A percentile compares a stretch with the other conserved stretches of the same genome.
Evolutionary conservation across 495 filamentous ascomycete genomes (phyloP).

Genomic region (Cercophora newfieldiana): DNA sequence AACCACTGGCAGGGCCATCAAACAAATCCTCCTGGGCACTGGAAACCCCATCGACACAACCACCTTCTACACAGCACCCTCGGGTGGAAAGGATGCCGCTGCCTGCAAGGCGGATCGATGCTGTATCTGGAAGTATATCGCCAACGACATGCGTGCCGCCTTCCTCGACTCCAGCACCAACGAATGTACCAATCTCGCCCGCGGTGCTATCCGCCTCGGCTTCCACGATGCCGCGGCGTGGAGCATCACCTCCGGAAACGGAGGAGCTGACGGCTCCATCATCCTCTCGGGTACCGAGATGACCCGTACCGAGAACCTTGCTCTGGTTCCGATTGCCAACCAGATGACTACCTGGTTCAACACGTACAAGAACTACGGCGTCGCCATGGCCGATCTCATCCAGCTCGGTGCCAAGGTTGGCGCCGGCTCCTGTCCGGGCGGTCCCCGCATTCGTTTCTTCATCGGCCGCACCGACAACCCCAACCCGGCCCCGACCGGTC

Average conservation of each 20-base stretch:
- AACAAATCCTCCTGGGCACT: constrained; percentile 11
- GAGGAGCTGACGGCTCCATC: constrained; percentile 15
- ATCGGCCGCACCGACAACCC: constrained; percentile 14
- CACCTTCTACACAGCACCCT: constrained; percentile 5
- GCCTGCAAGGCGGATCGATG: constrained; percentile 10
- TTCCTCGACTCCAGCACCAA: neutral
- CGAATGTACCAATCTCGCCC: constrained; percentile 9
- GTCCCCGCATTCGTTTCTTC: constrained; percentile 13
- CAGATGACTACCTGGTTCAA: constrained; percentile 5
- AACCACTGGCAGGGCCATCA: constrained; percentile 11
- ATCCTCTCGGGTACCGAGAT: constrained; percentile 8
- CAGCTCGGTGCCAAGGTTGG: constrained; percentile 11
- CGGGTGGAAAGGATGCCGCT: constrained; percentile 7
- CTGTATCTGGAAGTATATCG: constrained; percentile 17
- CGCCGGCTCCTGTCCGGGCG: constrained; percentile 13
- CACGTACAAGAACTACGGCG: constrained; percentile 11
- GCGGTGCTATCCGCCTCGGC: constrained; percentile 16
- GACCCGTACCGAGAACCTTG: neutral
- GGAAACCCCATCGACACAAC: constrained; percentile 12
- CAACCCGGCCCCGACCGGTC: constrained; percentile 4
- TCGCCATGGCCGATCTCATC: constrained; percentile 15
- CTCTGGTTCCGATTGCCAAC: neutral
- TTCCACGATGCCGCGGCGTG: constrained; percentile 14
- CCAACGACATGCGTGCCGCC: constrained; percentile 14
- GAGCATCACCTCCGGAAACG: constrained; percentile 2